Evolutionary conservation across 1,284 basidiomycete genomes (phyloP).

Genomic region (Rhodotorula sp.): DNA sequence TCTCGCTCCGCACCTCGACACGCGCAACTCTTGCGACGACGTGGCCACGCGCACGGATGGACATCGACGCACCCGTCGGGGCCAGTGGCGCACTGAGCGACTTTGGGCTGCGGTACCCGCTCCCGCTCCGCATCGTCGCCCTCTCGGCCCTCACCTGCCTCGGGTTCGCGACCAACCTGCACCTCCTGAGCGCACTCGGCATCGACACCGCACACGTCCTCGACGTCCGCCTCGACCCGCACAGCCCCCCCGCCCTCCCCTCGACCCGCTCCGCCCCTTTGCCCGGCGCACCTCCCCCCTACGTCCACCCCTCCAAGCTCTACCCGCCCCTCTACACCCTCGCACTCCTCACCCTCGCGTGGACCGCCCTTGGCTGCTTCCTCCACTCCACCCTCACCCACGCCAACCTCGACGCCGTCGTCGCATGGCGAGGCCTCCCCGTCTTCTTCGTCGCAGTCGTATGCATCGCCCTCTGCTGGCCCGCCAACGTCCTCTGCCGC

Average conservation of each 20-base stretch:
- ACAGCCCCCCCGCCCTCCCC: not conserved
- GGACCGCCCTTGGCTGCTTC: constrained; percentile 40
- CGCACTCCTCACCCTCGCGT: constrained; percentile 22
- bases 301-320: constrained; percentile 44
- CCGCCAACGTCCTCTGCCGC: constrained; percentile 41
- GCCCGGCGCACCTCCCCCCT: constrained; percentile 11
- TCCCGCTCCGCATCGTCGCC: constrained; percentile 77
- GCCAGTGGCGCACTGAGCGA: not conserved
- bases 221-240: constrained; percentile 48
- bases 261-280: not conserved
- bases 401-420: constrained; percentile 21
- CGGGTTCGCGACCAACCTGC: constrained; percentile 83
- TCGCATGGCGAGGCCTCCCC: constrained; percentile 26
- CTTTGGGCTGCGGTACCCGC: constrained; percentile 67
- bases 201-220: constrained; percentile 72
- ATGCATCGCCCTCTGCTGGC: constrained; percentile 28
- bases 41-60: not conserved
- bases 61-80: constrained; percentile 14
- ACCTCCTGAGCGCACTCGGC: constrained; percentile 71
- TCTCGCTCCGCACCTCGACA: no score
- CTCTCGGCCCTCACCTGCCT: constrained; percentile 70
- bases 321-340: constrained; percentile 45
- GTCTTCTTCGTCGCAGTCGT: constrained; percentile 31
- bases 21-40: not conserved
- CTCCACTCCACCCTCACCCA: constrained; percentile 32